These are phyloP conservation scores for Diaporthe sp. DNA, from an alignment of 2,329 filamentous ascomycete species.

Conservation along the genomic window DNA sequence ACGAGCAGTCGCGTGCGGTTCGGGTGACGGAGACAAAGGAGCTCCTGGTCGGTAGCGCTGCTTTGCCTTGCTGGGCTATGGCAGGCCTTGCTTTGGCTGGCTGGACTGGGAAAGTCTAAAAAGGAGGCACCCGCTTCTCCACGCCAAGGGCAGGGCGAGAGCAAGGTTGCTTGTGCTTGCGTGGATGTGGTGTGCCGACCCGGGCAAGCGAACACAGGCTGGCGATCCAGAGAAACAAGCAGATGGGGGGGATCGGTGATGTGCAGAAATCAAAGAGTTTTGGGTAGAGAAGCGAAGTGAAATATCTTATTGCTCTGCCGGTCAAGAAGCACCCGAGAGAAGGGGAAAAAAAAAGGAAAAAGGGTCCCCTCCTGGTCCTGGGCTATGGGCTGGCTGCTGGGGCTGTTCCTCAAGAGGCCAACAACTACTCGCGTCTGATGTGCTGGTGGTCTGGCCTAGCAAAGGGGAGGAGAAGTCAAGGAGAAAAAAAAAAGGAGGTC, in stretches of 20 bases:
- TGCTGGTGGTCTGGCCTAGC: conserved; percentile 20
- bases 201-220: conserved; percentile 2
- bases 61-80: conserved; percentile 6
- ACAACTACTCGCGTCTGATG: conserved; percentile 25
- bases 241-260: conserved; percentile 12
- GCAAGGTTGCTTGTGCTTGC: conserved; percentile 36
- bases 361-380: conserved; percentile 17
- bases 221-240: conserved; percentile 26
- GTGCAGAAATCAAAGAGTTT: conserved; percentile 15
- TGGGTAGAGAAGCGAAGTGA: conserved; percentile 27
- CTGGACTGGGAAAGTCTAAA: conserved; percentile 18
- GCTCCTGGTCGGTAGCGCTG: conserved; percentile 24
- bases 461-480: conserved; percentile 1
- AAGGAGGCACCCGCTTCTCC: conserved; percentile 33
- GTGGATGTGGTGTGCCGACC: conserved; percentile 27
- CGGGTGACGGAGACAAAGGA: conserved; percentile 31
- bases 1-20: conserved; percentile 4
- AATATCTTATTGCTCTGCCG: conserved; percentile 10
- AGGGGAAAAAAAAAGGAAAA: conserved; percentile 19
- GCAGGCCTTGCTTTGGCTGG: not conserved
- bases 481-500: conserved; percentile 35
- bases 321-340: conserved; percentile 23
- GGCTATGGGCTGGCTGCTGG: conserved; percentile 20
- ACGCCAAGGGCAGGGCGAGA: conserved; percentile 23
- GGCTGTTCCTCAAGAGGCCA: conserved; percentile 31